These are phyloP conservation scores for Lodderomyces orthopsilosis DNA, from an alignment of 1,139 yeast species.

Conservation along the genomic window DNA sequence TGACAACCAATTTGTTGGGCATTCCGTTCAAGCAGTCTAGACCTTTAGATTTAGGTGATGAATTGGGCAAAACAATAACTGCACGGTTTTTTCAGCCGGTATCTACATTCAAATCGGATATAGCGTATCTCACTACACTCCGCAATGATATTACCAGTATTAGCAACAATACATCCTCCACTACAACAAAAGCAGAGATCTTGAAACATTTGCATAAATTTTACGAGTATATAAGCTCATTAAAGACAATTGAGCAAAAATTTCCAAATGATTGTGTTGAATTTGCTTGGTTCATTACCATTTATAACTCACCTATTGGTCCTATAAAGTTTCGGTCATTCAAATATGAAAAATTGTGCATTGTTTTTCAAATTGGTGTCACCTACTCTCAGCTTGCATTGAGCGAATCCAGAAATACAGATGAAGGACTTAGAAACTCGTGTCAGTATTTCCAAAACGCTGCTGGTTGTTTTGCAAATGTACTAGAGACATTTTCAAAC, in stretches of 20 bases:
- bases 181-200: not conserved
- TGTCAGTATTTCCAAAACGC: constrained; percentile 66
- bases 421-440: constrained; percentile 59
- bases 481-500: constrained; percentile 2
- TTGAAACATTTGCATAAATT: constrained; percentile 13
- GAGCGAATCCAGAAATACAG: constrained; percentile 39
- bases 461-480: constrained; percentile 61
- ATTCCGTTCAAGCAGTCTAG: constrained; percentile 57
- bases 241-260: constrained; percentile 30
- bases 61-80: constrained; percentile 51
- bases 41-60: constrained; percentile 41
- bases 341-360: constrained; percentile 57
- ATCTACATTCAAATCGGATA: constrained; percentile 52
- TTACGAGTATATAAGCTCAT: constrained; percentile 30
- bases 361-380: constrained; percentile 69
- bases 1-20: constrained; percentile 39
- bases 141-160: constrained; percentile 24
- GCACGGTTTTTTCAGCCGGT: constrained; percentile 67
- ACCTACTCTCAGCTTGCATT: constrained; percentile 57
- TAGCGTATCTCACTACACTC: constrained; percentile 33
- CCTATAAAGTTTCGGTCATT: constrained; percentile 47
- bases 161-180: constrained; percentile 17
- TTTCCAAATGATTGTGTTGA: constrained; percentile 45
- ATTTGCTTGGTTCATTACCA: constrained; percentile 71
- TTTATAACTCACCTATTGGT: constrained; percentile 33